Evolutionary conservation across 352 stramenopile species (phyloP).

Genomic region (Phytopythium montanum): DNA sequence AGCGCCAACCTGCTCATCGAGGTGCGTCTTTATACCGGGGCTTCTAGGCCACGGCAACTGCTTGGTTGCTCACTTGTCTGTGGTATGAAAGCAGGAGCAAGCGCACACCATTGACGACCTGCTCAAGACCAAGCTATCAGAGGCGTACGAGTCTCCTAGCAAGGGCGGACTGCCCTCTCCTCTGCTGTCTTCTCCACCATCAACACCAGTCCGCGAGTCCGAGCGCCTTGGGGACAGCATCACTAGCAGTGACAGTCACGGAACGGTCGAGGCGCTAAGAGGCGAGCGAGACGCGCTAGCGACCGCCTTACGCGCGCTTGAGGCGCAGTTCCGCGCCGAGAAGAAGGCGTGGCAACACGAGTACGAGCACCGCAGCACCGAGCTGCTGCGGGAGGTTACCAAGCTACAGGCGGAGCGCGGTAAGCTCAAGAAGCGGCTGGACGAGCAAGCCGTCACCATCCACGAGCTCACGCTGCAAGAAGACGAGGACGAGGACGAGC

Average conservation of each 20-base stretch:
- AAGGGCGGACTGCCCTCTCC: constrained; percentile 14
- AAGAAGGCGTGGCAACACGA: constrained; percentile 23
- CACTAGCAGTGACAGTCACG: neutral
- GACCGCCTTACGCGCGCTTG: constrained; percentile 19
- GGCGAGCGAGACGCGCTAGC: constrained; percentile 24
- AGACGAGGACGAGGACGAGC: constrained; percentile 36
- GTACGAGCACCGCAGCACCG: constrained; percentile 25
- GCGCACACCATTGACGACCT: constrained; percentile 77
- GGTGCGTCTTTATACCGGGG: constrained; percentile 21
- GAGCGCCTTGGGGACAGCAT: neutral
- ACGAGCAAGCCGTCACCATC: constrained; percentile 70
- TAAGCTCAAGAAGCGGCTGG: constrained; percentile 38
- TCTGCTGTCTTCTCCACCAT: neutral
- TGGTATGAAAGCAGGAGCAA: constrained; percentile 39
- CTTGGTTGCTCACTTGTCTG: neutral
- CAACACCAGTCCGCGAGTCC: constrained; percentile 2
- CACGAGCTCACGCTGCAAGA: constrained; percentile 78
- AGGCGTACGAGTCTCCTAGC: constrained; percentile 30
- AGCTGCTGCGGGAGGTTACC: constrained; percentile 42
- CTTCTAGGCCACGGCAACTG: neutral
- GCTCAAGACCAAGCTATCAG: constrained; percentile 36
- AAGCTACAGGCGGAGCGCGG: constrained; percentile 33
- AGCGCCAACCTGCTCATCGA: constrained; percentile 77
- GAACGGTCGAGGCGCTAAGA: neutral
- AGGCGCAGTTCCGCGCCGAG: constrained; percentile 19